Conservation (phyloP, 345 rosid genomes). For the Populus tremula region DNA sequence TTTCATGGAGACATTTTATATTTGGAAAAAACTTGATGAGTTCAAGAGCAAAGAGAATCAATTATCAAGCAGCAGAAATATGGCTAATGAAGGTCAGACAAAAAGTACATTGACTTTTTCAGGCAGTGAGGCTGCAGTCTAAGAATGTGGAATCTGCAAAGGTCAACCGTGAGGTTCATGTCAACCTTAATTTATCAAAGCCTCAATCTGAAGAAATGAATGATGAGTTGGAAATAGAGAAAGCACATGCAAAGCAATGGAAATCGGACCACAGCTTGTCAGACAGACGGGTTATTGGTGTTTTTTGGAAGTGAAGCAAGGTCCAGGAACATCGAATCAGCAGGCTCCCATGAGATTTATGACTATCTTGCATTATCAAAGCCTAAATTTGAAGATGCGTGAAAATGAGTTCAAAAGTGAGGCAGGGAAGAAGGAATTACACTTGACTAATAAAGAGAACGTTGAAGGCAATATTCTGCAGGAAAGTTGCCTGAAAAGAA, state of each 20-base stretch:
- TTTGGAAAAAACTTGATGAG: conserved; percentile 10
- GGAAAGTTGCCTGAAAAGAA: conserved; percentile 9
- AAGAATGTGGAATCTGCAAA: conserved; percentile 8
- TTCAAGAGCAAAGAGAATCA: conserved; percentile 14
- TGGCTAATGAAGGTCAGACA: neutral
- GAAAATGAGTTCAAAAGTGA: conserved; percentile 6
- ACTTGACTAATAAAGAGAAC: conserved; percentile 4
- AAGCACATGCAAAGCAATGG: conserved; percentile 12
- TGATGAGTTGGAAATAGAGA: conserved; percentile 7
- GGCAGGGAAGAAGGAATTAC: conserved; percentile 20
- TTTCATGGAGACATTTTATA: too few species aligned
- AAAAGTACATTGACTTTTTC: conserved; percentile 18
- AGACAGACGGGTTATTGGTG: neutral
- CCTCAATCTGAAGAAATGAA: neutral
- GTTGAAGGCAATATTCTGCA: neutral
- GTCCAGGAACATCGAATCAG: conserved; percentile 1
- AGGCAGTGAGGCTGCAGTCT: conserved; percentile 4
- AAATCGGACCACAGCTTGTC: neutral
- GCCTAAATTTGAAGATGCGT: neutral
- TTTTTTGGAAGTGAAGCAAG: conserved; percentile 14
- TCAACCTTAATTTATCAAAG: neutral
- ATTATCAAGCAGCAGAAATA: conserved; percentile 11
- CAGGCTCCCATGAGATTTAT: conserved; percentile 2
- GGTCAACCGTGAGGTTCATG: conserved; percentile 4
- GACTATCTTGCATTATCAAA: neutral